Conservation (phyloP, 2,329 filamentous ascomycete species). For the Xylariaceae sp. region DNA sequence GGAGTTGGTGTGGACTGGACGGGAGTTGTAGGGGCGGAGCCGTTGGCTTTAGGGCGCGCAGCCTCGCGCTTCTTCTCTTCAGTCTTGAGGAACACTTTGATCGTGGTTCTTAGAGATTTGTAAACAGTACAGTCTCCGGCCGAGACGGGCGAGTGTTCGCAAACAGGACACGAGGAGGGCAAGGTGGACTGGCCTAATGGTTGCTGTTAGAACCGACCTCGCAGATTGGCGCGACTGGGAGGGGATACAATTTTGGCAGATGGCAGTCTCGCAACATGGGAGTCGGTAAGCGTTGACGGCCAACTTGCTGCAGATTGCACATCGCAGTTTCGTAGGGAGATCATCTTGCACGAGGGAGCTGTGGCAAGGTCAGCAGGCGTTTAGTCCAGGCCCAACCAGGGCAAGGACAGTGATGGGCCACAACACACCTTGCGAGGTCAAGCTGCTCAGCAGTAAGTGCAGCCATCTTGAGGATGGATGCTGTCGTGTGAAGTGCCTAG, state of each 20-base stretch:
- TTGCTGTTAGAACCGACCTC: slow-evolving; percentile 1
- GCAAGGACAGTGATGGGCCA: neutral
- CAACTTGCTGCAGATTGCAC: slow-evolving; percentile 87
- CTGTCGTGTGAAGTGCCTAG: slow-evolving; percentile 11
- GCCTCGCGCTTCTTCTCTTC: slow-evolving; percentile 86
- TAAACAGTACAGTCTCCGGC: slow-evolving; percentile 83
- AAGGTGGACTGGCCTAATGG: slow-evolving; percentile 69
- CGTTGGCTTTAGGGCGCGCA: slow-evolving; percentile 49
- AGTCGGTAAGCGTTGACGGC: slow-evolving; percentile 88
- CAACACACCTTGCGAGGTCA: slow-evolving; percentile 55
- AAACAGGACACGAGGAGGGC: slow-evolving; percentile 81
- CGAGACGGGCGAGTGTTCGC: slow-evolving; percentile 86
- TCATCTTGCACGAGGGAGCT: slow-evolving; percentile 78
- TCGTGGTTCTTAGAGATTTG: slow-evolving; percentile 87
- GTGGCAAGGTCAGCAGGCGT: slow-evolving; percentile 9
- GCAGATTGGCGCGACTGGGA: slow-evolving; percentile 6
- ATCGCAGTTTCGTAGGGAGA: slow-evolving; percentile 94
- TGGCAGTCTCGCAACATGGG: slow-evolving; percentile 92
- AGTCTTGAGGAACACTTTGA: slow-evolving; percentile 86
- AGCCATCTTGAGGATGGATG: slow-evolving; percentile 27
- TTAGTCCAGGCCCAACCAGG: neutral
- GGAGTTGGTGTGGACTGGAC: slow-evolving; percentile 41
- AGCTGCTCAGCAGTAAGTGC: slow-evolving; percentile 50
- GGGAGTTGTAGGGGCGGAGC: slow-evolving; percentile 39
- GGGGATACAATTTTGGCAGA: slow-evolving; percentile 78